These are phyloP conservation scores for Tephrocybe sp. DNA, from an alignment of 768 basidiomycete genomes.

Conservation along the genomic window DNA sequence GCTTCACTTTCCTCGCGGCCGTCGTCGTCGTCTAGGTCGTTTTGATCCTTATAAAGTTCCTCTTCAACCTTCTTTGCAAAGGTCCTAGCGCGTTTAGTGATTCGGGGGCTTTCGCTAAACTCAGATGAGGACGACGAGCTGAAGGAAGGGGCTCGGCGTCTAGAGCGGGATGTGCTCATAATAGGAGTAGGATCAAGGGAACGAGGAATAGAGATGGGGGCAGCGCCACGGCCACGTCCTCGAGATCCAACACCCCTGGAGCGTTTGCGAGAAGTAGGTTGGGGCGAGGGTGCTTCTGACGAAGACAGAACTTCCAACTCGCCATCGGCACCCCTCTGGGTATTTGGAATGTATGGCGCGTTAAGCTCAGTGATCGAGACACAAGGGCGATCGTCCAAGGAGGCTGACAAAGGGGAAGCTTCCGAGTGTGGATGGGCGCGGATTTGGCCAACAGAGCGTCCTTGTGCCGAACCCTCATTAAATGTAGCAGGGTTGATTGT, in stretches of 20 bases:
- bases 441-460: neutral
- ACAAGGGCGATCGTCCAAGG: conserved; percentile 10
- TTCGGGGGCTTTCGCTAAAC: conserved; percentile 1
- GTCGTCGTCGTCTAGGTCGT: conserved; percentile 6
- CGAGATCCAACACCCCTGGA: conserved; percentile 2
- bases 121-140: conserved; percentile 14
- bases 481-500: conserved; percentile 11
- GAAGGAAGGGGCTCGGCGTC: conserved; percentile 14
- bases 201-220: neutral
- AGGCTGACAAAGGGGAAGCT: conserved; percentile 3
- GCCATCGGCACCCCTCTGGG: neutral
- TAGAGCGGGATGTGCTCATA: neutral
- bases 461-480: conserved; percentile 1
- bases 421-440: conserved; percentile 5
- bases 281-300: neutral
- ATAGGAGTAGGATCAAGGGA: neutral
- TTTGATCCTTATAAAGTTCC: neutral
- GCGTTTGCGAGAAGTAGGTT: conserved; percentile 6
- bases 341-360: conserved; percentile 14
- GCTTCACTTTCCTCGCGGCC: conserved; percentile 15
- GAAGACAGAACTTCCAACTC: conserved; percentile 2
- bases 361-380: conserved; percentile 19
- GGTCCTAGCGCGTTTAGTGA: conserved; percentile 12
- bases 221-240: neutral
- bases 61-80: neutral